These are phyloP conservation scores for Auriscalpium orientale DNA, from an alignment of 768 basidiomycete species.

Conservation along the genomic window DNA sequence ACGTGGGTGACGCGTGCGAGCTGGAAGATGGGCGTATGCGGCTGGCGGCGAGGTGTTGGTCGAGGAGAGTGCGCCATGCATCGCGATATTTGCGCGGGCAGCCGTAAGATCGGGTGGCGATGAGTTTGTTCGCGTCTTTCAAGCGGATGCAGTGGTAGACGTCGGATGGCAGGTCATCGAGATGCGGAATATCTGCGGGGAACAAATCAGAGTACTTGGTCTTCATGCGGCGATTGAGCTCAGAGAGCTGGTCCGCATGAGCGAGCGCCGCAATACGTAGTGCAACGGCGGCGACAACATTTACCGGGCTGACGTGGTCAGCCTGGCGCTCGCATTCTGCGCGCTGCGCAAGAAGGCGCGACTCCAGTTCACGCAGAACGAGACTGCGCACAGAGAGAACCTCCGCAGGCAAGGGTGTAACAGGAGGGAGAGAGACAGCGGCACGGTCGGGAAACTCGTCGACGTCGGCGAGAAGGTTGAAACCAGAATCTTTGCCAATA, in stretches of 20 bases:
- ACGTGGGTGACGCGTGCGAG: constrained; percentile 26
- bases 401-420: too few species aligned
- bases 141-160: constrained; percentile 12
- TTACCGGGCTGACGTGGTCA: not conserved
- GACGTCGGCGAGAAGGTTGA: too few species aligned
- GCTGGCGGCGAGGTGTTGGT: constrained; percentile 27
- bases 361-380: not conserved
- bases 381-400: too few species aligned
- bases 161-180: constrained; percentile 9
- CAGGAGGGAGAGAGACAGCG: too few species aligned
- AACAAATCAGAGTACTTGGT: constrained; percentile 9
- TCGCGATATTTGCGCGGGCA: constrained; percentile 28
- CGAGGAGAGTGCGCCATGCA: constrained; percentile 25
- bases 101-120: constrained; percentile 21
- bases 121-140: constrained; percentile 15
- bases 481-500: too few species aligned
- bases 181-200: constrained; percentile 16
- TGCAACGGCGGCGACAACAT: not conserved
- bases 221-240: not conserved
- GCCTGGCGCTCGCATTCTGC: not conserved
- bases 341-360: too few species aligned
- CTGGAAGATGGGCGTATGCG: constrained; percentile 23
- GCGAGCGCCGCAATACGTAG: not conserved
- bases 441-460: too few species aligned
- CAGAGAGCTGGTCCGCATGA: not conserved